Evolutionary conservation across 495 filamentous ascomycete genomes (phyloP).

Genomic region (Pyronema domesticum): DNA sequence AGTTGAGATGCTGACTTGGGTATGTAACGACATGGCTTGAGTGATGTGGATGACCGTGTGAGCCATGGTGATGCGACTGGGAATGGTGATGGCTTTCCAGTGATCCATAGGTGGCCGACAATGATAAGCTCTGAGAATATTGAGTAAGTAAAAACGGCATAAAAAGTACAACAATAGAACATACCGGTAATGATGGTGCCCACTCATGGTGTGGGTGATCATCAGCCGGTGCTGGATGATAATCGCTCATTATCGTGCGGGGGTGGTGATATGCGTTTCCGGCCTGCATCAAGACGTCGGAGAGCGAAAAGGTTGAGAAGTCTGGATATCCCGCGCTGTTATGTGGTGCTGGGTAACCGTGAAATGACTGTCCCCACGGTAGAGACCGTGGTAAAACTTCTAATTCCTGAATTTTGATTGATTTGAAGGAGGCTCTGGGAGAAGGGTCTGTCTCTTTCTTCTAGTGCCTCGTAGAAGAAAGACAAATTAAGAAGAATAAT

Average conservation of each 20-base stretch:
- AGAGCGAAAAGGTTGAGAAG: not conserved
- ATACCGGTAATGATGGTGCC: not conserved
- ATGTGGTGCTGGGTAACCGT: constrained; percentile 16
- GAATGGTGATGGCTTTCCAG: constrained; percentile 9
- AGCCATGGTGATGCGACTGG: constrained; percentile 1
- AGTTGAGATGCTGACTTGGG: constrained; percentile 16
- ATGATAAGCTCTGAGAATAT: not conserved
- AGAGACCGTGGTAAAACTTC: constrained; percentile 25
- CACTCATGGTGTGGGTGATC: not conserved
- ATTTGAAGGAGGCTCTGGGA: constrained; percentile 8
- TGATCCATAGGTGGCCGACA: constrained; percentile 14
- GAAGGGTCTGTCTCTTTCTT: not conserved
- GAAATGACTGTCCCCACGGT: constrained; percentile 18
- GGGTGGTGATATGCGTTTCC: not conserved
- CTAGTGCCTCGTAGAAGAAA: constrained; percentile 3
- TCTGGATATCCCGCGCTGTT: constrained; percentile 14
- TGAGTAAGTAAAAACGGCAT: not conserved
- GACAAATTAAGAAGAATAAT: not conserved
- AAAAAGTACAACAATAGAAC: not conserved
- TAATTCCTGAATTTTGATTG: constrained; percentile 25
- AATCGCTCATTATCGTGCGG: not conserved
- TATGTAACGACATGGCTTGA: constrained; percentile 19
- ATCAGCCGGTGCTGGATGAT: not conserved
- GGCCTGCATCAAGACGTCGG: not conserved
- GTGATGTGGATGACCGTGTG: constrained; percentile 4